A percentile compares a stretch with the other conserved stretches of the same genome.
Conservation (phyloP, 495 filamentous ascomycete species). For the Usnea hakonensis region DNA sequence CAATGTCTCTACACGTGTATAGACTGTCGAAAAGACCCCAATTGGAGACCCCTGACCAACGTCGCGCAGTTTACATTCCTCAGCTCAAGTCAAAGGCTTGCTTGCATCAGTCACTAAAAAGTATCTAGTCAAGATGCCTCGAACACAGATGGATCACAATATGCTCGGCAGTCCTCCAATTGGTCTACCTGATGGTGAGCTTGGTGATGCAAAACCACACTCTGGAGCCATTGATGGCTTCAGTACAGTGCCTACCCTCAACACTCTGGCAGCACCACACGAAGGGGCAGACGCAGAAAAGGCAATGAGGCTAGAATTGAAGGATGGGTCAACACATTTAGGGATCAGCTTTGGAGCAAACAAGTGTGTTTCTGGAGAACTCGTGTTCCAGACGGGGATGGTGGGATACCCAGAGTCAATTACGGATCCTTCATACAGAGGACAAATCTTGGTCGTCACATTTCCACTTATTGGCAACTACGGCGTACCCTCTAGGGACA, state of each 20-base stretch:
- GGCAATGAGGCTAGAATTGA: slow-evolving; percentile 74
- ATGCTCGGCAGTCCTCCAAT: slow-evolving; percentile 2
- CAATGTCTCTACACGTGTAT: too few relatives aligned
- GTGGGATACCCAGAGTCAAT: slow-evolving; percentile 96
- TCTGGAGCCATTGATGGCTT: not conserved
- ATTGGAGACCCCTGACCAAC: too few relatives aligned
- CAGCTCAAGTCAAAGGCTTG: too few relatives aligned
- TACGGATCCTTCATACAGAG: slow-evolving; percentile 87
- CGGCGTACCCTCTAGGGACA: slow-evolving; percentile 80
- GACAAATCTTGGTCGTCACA: slow-evolving; percentile 85
- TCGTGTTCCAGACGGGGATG: slow-evolving; percentile 99
- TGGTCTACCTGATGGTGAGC: not conserved
- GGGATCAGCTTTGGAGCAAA: slow-evolving; percentile 92
- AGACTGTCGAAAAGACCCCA: too few relatives aligned
- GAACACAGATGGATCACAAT: not conserved
- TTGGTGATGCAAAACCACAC: not conserved
- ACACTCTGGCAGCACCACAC: not conserved
- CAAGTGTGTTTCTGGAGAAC: slow-evolving; percentile 86
- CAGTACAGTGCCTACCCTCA: not conserved
- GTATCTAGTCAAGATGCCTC: not conserved
- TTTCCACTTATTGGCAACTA: slow-evolving; percentile 92
- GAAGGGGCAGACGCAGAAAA: slow-evolving; percentile 37
- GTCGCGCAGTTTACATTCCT: too few relatives aligned
- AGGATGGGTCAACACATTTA: slow-evolving; percentile 81
- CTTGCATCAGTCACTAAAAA: not conserved